These are phyloP conservation scores for Cryoendolithus antarcticus DNA, from an alignment of 2,329 filamentous ascomycete species.

Conservation along the genomic window DNA sequence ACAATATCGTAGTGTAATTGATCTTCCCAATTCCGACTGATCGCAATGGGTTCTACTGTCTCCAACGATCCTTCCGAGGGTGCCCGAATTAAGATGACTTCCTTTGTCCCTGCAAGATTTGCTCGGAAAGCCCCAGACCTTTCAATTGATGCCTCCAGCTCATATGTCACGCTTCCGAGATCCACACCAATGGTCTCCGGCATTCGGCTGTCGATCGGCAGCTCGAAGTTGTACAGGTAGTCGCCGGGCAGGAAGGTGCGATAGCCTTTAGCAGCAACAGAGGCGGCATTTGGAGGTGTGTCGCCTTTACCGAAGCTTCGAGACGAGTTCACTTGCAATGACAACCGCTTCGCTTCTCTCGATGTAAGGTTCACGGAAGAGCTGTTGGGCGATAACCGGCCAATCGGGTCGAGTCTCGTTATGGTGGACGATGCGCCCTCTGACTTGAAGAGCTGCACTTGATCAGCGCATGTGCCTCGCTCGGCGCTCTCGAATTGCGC, in stretches of 20 bases:
- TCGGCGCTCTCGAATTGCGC: conserved; percentile 51
- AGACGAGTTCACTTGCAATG: conserved; percentile 67
- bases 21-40: conserved; percentile 87
- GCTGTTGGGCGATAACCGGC: conserved; percentile 23
- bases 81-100: conserved; percentile 71
- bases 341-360: conserved; percentile 55
- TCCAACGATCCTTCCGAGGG: conserved; percentile 81
- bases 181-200: conserved; percentile 80
- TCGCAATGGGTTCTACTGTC: conserved; percentile 85
- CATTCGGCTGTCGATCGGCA: conserved; percentile 65
- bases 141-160: conserved; percentile 60
- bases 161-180: conserved; percentile 76
- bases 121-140: conserved; percentile 81
- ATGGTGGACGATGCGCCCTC: conserved; percentile 20
- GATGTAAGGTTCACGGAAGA: conserved; percentile 31
- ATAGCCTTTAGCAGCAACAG: conserved; percentile 66
- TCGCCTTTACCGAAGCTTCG: conserved; percentile 78
- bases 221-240: conserved; percentile 67
- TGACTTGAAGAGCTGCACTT: conserved; percentile 43
- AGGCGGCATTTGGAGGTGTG: conserved; percentile 39
- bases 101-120: conserved; percentile 70
- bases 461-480: conserved; percentile 50
- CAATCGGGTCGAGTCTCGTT: conserved; percentile 20
- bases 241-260: conserved; percentile 70
- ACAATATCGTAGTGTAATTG: conserved; percentile 93